Conservation (phyloP, 2,329 filamentous ascomycete species). For the Parastagonospora avenae region DNA sequence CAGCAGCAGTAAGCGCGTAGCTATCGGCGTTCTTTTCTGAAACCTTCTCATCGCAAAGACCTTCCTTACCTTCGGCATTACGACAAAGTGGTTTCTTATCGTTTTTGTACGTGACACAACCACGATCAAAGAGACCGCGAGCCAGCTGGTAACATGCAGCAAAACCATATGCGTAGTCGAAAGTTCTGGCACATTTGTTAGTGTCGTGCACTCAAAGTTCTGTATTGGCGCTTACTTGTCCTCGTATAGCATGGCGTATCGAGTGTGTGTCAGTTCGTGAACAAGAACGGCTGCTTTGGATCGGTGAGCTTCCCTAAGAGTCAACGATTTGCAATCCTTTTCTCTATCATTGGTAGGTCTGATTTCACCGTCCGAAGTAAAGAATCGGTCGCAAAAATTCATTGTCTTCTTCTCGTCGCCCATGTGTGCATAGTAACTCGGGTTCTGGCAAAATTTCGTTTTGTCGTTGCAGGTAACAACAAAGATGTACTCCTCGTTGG, state of each 20-base stretch:
- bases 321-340: conserved; percentile 1
- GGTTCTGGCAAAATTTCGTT: background rate
- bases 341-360: background rate
- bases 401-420: conserved; percentile 3
- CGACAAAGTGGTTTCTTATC: conserved; percentile 1
- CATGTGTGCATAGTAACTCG: conserved; percentile 4
- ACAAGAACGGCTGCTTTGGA: conserved; percentile 1
- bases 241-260: conserved; percentile 5
- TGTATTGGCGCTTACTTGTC: conserved; percentile 2
- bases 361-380: background rate
- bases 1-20: conserved; percentile 4
- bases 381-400: conserved; percentile 7
- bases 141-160: conserved; percentile 2
- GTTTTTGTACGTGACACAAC: conserved; percentile 1
- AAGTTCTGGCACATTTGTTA: background rate
- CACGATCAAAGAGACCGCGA: background rate
- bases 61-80: conserved; percentile 1
- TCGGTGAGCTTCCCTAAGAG: conserved; percentile 3
- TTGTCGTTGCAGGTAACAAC: conserved; percentile 3
- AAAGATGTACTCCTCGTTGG: conserved; percentile 1
- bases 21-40: conserved; percentile 3
- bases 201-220: background rate
- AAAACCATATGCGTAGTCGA: conserved; percentile 7
- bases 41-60: background rate
- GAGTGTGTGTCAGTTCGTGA: conserved; percentile 5